Evolutionary conservation across 768 basidiomycete species (phyloP).

Genomic region (Lactifluus subvellereus): DNA sequence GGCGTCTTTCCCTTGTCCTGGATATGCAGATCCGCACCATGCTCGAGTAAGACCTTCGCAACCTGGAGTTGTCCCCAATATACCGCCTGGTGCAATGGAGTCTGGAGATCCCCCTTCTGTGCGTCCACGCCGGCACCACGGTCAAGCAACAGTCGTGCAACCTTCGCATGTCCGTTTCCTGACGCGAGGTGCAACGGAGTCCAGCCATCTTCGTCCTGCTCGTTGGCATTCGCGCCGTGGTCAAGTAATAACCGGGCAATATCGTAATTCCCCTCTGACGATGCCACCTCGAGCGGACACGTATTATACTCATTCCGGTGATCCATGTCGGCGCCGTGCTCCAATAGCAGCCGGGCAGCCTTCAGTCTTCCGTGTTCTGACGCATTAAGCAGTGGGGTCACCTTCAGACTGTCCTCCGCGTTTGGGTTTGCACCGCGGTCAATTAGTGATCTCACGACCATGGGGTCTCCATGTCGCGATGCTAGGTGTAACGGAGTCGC

Average conservation of each 20-base stretch:
- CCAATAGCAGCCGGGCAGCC: background rate
- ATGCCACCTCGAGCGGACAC: background rate
- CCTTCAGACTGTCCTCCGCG: too few relatives aligned
- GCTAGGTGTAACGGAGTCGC: too few relatives aligned
- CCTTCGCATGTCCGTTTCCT: too few relatives aligned
- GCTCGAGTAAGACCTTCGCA: background rate
- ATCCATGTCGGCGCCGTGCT: background rate
- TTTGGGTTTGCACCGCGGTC: too few relatives aligned
- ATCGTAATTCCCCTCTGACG: background rate
- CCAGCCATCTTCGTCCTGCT: too few relatives aligned
- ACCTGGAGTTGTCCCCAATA: background rate
- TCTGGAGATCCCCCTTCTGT: background rate
- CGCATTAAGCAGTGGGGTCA: background rate
- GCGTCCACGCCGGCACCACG: background rate
- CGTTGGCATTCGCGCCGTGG: too few relatives aligned
- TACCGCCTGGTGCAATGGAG: background rate
- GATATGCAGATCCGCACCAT: too few relatives aligned
- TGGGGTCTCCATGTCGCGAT: too few relatives aligned
- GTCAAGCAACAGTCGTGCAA: too few relatives aligned
- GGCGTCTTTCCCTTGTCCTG: too few relatives aligned
- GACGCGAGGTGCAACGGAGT: too few relatives aligned
- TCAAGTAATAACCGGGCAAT: background rate
- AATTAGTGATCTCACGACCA: too few relatives aligned
- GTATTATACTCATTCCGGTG: accelerated
- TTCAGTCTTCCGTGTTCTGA: background rate